Base-by-base conservation (phyloP, 305 asterid genomes). In the Solanum aculeatissimum region DNA sequence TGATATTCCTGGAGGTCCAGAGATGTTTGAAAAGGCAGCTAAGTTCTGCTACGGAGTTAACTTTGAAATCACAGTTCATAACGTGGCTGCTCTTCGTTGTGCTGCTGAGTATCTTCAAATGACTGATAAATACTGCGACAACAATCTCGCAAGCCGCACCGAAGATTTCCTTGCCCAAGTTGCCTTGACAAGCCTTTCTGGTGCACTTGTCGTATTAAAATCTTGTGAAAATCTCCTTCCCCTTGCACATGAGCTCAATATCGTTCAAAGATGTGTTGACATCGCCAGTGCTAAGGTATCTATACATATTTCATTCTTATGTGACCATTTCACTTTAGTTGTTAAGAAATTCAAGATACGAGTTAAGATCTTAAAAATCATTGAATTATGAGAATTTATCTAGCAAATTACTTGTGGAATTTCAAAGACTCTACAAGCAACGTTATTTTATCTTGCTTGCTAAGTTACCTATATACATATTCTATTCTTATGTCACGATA, bases 31-130 rank as follows among this genome's bases (percentile, higher is more conserved):
- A 58, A 97, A 92, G 78, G 92, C 98, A 7, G 98, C 99, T 0
- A 97, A 94, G 62, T 97, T 97, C 85, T 97, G 99, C 87, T 97
- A 95, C 12, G 98, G 97, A 6, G 97, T 95, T n/a, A 97, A 97
- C 91, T 97, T 97, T 78, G 98, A 97, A 91, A 97, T 95, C 90
- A 97, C 98, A 1, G 97, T 97, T 16, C 95, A 97, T 51, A 95
- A 95, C 91, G 97, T 97, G 9, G 99, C 98, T 0, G 96, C 98
- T 4, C 91, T 97, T 7, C 88, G 98, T 16, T 97, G 99, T 79
- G 98, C 97, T 13, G 97, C 99, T 12, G 98, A 95, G 78, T 95
- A 89, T 83, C 91, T 97, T 10, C 94, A 95, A 62, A 97, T 97
- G 99, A 94, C 98, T 35, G 98, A 97, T 82, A 87, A 89, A 29